These are phyloP conservation scores for Brachypodium distachyon DNA, from an alignment of 202 grass and related monocot genomes.

Conservation along the genomic window DNA sequence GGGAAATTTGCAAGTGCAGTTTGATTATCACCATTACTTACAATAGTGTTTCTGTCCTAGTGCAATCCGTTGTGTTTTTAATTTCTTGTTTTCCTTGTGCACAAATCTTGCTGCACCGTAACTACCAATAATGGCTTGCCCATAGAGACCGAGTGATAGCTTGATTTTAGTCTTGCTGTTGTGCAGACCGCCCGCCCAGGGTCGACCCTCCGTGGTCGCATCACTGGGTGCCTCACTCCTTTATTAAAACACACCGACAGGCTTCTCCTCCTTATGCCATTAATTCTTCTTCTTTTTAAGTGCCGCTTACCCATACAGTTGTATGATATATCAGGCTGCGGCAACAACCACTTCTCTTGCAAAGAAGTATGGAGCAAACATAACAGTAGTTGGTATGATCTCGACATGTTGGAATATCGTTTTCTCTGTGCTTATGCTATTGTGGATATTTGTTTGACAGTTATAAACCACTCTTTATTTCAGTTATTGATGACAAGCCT, in stretches of 20 bases:
- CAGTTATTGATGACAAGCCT: constrained; percentile 92
- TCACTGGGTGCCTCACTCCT: too few relatives aligned
- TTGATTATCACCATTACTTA: not conserved
- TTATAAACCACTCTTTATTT: constrained; percentile 5
- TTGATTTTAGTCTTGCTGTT: too few relatives aligned
- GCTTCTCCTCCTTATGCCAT: too few relatives aligned
- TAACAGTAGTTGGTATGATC: constrained; percentile 86
- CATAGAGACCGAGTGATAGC: too few relatives aligned
- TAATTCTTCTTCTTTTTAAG: too few relatives aligned
- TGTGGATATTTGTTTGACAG: not conserved
- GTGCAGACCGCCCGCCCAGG: too few relatives aligned
- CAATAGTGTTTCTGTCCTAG: not conserved
- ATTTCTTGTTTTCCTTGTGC: not conserved
- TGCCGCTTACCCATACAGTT: not conserved
- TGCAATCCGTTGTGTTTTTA: not conserved
- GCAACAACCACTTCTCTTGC: constrained; percentile 78
- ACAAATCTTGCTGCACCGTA: not conserved
- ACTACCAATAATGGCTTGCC: too few relatives aligned
- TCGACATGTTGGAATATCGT: not conserved
- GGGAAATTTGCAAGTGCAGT: not conserved
- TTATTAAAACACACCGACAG: too few relatives aligned
- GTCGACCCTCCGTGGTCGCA: too few relatives aligned
- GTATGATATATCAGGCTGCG: constrained; percentile 55
- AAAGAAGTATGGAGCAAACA: constrained; percentile 90
- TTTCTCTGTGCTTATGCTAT: not conserved